Base-by-base conservation (phyloP, 108 stramenopile genomes). In the Pseudonitzschia multistriata region DNA sequence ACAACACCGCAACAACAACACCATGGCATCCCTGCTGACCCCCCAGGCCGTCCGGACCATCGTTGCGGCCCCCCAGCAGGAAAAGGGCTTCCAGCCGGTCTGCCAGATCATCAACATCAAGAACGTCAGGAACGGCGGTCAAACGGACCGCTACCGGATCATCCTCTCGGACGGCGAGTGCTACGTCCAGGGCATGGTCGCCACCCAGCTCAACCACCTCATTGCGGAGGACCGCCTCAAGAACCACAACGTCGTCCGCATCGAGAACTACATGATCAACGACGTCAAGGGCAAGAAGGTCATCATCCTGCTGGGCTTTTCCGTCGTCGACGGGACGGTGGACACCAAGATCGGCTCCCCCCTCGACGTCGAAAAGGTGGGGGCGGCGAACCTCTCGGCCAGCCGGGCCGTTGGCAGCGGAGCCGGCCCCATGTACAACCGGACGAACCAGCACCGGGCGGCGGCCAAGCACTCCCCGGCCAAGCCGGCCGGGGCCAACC, bases 121-220 rank as follows among this genome's bases (percentile, higher is more conserved):
- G 62, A 71, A 75, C 61, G 81, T 87, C 5, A 71, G n/a, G 10
- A 53, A 45, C n/a, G 66, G 33, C 24, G 37, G 31, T 2, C 45
- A 47, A 49, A 25, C 37, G n/a, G 65, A 72, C 24, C 74, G 82
- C 17, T 83, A 52, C 52, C 74, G 94, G 59, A 68, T 88, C 35
- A 76, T 96, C 24, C 62, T 98, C 7, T 88, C 87, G 31, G 97
- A 98, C 74, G 94, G 95, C 7, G 31, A 59, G 29, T 84, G 92
- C 70, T 87, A 73, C 75, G 56, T 88, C 34, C 85, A 91, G 68
- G 93, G 94, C 30, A 96, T 98, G 96, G 84, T 94, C 30, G 91
- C 96, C 37, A 93, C 95, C 0, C 96, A 97, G 74, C 82, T 94
- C 53, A 97, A 94, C 56, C 49, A 70, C 24, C 48, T 93, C 30